These are phyloP conservation scores for Penicillium decumbens DNA, from an alignment of 2,329 filamentous ascomycete genomes.

Conservation along the genomic window DNA sequence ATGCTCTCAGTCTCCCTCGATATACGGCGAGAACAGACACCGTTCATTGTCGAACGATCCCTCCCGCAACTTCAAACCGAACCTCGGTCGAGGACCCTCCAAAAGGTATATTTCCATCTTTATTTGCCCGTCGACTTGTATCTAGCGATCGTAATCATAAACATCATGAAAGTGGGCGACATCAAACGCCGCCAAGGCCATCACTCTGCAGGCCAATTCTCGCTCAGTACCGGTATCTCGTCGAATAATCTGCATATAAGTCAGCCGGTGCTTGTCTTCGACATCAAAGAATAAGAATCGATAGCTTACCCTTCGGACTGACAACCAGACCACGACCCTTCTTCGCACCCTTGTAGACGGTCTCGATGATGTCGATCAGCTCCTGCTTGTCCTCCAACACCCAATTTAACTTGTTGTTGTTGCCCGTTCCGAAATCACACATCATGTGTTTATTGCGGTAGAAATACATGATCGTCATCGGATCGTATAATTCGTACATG, in stretches of 20 bases:
- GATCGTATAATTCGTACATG: conserved; percentile 88
- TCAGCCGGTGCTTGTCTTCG: conserved; percentile 1
- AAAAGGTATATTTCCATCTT: background rate
- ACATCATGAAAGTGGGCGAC: conserved; percentile 12
- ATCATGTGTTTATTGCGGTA: conserved; percentile 92
- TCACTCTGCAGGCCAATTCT: background rate
- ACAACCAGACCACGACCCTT: conserved; percentile 96
- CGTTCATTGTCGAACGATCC: background rate
- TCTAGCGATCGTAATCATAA: conserved; percentile 16
- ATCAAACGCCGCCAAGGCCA: conserved; percentile 2
- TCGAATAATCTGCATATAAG: conserved; percentile 53
- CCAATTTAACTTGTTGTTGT: conserved; percentile 98
- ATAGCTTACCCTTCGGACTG: conserved; percentile 71
- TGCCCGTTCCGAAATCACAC: conserved; percentile 87
- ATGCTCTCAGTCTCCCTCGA: background rate
- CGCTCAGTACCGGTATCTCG: conserved; percentile 61
- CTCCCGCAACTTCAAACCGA: background rate
- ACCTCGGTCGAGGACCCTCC: background rate
- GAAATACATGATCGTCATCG: conserved; percentile 73
- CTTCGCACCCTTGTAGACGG: conserved; percentile 96
- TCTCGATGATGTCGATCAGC: conserved; percentile 97
- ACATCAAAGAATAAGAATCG: background rate
- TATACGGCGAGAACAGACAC: background rate
- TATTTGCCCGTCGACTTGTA: background rate
- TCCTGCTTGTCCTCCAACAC: conserved; percentile 97